Conservation (phyloP, 2,329 filamentous ascomycete genomes). For the Arthrinium phaeospermum region DNA sequence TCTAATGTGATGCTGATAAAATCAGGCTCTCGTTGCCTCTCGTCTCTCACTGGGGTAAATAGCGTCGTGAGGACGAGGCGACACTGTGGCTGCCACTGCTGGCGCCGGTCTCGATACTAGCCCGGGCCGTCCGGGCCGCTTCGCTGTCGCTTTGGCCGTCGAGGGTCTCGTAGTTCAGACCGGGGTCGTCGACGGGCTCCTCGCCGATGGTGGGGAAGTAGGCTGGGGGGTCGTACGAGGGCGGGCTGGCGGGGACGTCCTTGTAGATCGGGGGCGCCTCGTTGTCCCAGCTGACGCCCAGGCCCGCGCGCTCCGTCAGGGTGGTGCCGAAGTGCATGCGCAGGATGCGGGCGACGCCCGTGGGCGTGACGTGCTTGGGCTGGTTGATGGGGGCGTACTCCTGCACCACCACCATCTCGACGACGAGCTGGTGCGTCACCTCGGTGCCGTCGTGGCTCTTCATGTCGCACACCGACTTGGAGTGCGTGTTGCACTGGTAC, state of each 20-base stretch:
- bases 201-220: neutral
- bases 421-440: conserved; percentile 82
- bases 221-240: conserved; percentile 59
- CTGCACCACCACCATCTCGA: conserved; percentile 94
- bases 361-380: conserved; percentile 75
- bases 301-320: conserved; percentile 81
- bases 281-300: conserved; percentile 96
- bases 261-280: conserved; percentile 93
- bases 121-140: neutral
- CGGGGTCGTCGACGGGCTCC: neutral
- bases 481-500: conserved; percentile 64
- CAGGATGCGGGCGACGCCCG: conserved; percentile 87
- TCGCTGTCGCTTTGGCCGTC: conserved; percentile 16
- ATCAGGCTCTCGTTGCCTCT: neutral
- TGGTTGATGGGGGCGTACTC: conserved; percentile 80
- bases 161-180: conserved; percentile 23
- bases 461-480: conserved; percentile 78
- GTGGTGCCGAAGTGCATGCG: conserved; percentile 88
- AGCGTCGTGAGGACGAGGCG: neutral
- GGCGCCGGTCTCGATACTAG: neutral
- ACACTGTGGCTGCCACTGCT: neutral
- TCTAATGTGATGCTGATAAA: neutral
- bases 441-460: conserved; percentile 76
- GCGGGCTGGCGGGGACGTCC: conserved; percentile 87
- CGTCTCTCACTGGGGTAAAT: neutral